These are phyloP conservation scores for Coemansia sp. DNA, from an alignment of 192 early-diverging fungal species.

Conservation along the genomic window DNA sequence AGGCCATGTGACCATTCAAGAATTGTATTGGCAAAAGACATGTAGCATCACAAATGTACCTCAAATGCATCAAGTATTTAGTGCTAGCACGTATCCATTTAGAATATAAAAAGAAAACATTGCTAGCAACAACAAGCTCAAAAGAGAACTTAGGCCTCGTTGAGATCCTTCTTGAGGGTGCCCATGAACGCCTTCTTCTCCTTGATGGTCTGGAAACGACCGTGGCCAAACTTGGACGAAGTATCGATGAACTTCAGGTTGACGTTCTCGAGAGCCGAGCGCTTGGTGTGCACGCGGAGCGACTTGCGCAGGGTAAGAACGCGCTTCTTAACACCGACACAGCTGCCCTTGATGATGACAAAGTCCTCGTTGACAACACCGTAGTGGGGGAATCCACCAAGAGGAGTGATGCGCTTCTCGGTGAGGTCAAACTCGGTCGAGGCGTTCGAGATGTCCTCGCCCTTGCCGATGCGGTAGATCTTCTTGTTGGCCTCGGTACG, in stretches of 20 bases:
- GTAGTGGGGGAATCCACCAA: constrained; percentile 99
- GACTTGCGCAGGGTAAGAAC: constrained; percentile 99
- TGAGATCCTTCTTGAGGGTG: constrained; percentile 82
- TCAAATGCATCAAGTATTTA: neutral
- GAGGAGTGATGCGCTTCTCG: constrained; percentile 92
- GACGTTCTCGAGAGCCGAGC: constrained; percentile 95
- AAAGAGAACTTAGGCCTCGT: constrained; percentile 22
- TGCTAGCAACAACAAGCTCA: neutral
- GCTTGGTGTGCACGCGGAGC: constrained; percentile 92
- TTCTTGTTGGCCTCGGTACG: constrained; percentile 99
- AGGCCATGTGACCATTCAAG: neutral
- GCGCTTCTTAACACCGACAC: constrained; percentile 95
- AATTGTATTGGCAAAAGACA: neutral
- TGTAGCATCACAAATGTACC: too few species aligned
- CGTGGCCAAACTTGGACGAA: constrained; percentile 97
- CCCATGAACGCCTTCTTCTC: constrained; percentile 96
- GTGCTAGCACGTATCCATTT: neutral
- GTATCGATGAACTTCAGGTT: constrained; percentile 99
- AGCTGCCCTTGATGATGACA: constrained; percentile 97
- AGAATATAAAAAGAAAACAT: neutral
- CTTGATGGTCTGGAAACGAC: constrained; percentile 97
- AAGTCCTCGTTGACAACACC: constrained; percentile 98
- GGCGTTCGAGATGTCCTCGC: constrained; percentile 76
- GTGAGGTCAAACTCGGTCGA: constrained; percentile 97
- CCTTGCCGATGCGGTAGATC: constrained; percentile 98